Conservation (phyloP, 2,329 filamentous ascomycete genomes). For the Phaeosphaeria sp. region DNA sequence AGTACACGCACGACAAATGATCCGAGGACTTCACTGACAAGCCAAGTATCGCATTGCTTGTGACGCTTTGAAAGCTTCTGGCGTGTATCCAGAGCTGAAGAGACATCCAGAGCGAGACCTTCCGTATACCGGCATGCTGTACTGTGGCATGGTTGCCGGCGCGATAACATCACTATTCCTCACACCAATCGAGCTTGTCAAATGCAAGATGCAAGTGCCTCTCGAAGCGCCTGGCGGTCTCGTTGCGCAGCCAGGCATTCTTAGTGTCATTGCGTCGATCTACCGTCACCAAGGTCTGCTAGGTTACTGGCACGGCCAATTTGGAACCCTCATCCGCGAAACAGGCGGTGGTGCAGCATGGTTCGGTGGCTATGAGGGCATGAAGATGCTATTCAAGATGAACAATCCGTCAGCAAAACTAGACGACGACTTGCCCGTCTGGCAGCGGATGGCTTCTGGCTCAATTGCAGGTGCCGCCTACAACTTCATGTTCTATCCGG, state of each 20-base stretch:
- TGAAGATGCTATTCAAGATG: slow-evolving; percentile 72
- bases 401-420: slow-evolving; percentile 50
- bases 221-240: slow-evolving; percentile 47
- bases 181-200: slow-evolving; percentile 95
- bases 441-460: slow-evolving; percentile 87
- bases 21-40: slow-evolving; percentile 23
- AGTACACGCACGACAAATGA: slow-evolving; percentile 15
- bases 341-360: slow-evolving; percentile 92
- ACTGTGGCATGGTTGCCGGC: slow-evolving; percentile 85
- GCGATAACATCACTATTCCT: slow-evolving; percentile 89
- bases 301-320: slow-evolving; percentile 95
- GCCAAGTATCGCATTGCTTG: slow-evolving; percentile 57
- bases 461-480: slow-evolving; percentile 91
- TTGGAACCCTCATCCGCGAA: slow-evolving; percentile 92
- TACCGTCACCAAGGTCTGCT: slow-evolving; percentile 81
- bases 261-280: slow-evolving; percentile 77
- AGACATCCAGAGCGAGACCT: slow-evolving; percentile 60
- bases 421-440: slow-evolving; percentile 72
- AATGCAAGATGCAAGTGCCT: slow-evolving; percentile 96
- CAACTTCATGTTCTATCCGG: slow-evolving; percentile 97
- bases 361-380: slow-evolving; percentile 70
- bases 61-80: slow-evolving; percentile 67
- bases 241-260: slow-evolving; percentile 65
- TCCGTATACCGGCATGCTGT: slow-evolving; percentile 75
- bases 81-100: slow-evolving; percentile 58